These are phyloP conservation scores for Solanum sejunctum DNA, from an alignment of 257 asterid species.

Conservation along the genomic window DNA sequence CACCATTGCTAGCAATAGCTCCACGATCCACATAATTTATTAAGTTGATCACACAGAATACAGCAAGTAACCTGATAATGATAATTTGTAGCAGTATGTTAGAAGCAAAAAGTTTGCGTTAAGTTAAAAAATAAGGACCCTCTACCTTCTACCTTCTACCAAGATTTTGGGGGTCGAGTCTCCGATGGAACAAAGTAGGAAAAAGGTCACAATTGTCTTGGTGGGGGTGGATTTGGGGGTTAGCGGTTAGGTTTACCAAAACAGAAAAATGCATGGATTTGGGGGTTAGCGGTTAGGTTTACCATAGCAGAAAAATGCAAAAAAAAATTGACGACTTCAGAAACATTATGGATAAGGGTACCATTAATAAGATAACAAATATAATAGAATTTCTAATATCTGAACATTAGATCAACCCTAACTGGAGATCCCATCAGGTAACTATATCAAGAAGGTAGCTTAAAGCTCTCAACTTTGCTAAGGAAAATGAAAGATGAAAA, in stretches of 20 bases:
- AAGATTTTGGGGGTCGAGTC: background rate
- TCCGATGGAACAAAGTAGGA: background rate
- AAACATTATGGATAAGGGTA: background rate
- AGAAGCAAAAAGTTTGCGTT: background rate
- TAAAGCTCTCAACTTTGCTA: background rate
- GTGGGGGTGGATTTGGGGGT: background rate
- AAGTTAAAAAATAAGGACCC: background rate
- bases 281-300: background rate
- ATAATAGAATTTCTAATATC: background rate
- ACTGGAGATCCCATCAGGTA: background rate
- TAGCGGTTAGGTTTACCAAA: background rate
- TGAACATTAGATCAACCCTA: background rate
- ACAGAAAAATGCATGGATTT: background rate
- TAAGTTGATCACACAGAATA: conserved; percentile 24
- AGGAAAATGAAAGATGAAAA: background rate
- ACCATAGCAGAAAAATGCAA: too few relatives aligned
- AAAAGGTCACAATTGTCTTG: background rate
- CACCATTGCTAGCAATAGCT: conserved; percentile 34
- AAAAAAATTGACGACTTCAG: background rate
- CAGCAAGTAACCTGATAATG: conserved; percentile 31
- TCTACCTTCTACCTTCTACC: background rate
- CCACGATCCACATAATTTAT: conserved; percentile 37
- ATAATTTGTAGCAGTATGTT: background rate
- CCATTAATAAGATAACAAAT: background rate
- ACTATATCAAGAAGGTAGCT: background rate